Evolutionary conservation across 2,329 filamentous ascomycete genomes (phyloP), one percentile per base, ranked within the genome.

Genomic region (Xylaria sp.): DNA sequence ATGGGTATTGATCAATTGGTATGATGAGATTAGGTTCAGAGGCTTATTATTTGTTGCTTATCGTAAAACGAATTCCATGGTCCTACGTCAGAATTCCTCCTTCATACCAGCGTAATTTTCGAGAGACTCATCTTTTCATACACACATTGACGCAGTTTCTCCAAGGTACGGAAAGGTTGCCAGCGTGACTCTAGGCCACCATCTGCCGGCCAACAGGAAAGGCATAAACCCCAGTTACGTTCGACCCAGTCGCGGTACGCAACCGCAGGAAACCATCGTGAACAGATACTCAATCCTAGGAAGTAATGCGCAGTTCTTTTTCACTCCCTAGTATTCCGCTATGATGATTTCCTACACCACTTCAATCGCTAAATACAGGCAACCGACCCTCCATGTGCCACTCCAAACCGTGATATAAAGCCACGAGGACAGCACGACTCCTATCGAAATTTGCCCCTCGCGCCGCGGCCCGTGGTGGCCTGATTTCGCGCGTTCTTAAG

Each of bases 401-500:
- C 21, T 13, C 13, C 29, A 63, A 32, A 13, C 3, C 27, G 1
- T 13, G 44, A 48, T 25, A 32, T 16, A 29, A 27, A 8, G 29
- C 18, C 5, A 16, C 23, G 23, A 32, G 13, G 18, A 10, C 21
- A 16, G 5, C 35, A 21, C 25, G n/a, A 16, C 18, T 27, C 53
- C 37, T 71, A 71, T 27, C 63, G 50, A 10, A 60, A 67, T 21
- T 61, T 63, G 21, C 68, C 64, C 37, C 64, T 65, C 27, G 61
- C 37, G 12, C 68, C 68, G 3, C 75, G 69, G 0, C 72, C 72
- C 9, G 75, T 75, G n/a, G 79, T 81, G 9, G 76, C 69, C 74
- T 82, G 80, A 35, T 86, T 82, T 73, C 88, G 82, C 12, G 89
- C 90, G 53, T 82, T 77, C 73, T 91, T 86, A 27, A 93, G 81